Evolutionary conservation across 495 filamentous ascomycete genomes (phyloP).

Genomic region (Chlorociboria aeruginascens): DNA sequence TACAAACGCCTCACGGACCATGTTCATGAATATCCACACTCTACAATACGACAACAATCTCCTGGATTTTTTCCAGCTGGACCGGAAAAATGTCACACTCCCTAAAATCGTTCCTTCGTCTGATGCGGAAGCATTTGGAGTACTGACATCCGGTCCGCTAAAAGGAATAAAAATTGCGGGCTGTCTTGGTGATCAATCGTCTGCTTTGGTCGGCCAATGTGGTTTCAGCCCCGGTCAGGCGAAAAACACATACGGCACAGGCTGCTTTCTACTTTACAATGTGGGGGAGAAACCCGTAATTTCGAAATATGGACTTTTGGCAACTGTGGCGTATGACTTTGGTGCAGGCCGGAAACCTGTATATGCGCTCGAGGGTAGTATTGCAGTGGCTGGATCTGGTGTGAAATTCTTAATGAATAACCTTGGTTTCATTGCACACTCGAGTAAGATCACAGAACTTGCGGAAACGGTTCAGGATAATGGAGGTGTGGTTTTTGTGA

Average conservation of each 20-base stretch:
- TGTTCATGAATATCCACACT: slow-evolving; percentile 91
- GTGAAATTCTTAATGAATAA: slow-evolving; percentile 90
- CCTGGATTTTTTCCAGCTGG: slow-evolving; percentile 73
- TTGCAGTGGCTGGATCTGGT: slow-evolving; percentile 83
- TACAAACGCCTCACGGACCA: slow-evolving; percentile 87
- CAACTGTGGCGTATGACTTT: slow-evolving; percentile 83
- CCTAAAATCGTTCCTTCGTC: slow-evolving; percentile 85
- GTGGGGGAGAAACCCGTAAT: slow-evolving; percentile 85
- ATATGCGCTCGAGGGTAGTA: slow-evolving; percentile 86
- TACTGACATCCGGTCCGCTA: slow-evolving; percentile 51
- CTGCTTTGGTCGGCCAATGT: slow-evolving; percentile 84
- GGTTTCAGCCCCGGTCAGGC: slow-evolving; percentile 78
- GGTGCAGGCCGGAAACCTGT: slow-evolving; percentile 53
- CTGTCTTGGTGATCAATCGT: slow-evolving; percentile 86
- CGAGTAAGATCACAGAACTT: slow-evolving; percentile 69
- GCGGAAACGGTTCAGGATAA: slow-evolving; percentile 77
- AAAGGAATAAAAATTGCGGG: slow-evolving; percentile 73
- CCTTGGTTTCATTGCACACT: slow-evolving; percentile 67
- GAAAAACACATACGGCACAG: slow-evolving; percentile 96
- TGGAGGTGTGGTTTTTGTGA: slow-evolving; percentile 88
- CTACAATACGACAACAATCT: slow-evolving; percentile 75
- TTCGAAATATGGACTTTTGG: slow-evolving; percentile 77
- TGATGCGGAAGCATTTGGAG: slow-evolving; percentile 62
- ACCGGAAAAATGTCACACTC: slow-evolving; percentile 60
- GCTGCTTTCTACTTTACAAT: slow-evolving; percentile 92